Conservation (phyloP, 495 filamentous ascomycete species). For the Thermochaetoides thermophila region DNA sequence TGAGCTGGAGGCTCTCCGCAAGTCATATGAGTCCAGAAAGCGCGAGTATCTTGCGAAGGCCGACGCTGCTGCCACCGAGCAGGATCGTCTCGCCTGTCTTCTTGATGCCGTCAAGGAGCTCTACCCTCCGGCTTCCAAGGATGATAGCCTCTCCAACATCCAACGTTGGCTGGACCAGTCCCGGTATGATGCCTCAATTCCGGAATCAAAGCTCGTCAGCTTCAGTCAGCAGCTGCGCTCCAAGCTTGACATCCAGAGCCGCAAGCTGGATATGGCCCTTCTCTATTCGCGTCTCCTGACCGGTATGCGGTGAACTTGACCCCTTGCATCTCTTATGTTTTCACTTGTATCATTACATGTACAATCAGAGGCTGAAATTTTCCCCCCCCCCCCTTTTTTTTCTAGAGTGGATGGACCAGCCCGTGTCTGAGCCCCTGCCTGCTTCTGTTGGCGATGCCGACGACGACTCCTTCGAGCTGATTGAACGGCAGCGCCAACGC, state of each 20-base stretch:
- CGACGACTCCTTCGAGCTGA: conserved; percentile 19
- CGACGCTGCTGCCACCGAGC: conserved; percentile 13
- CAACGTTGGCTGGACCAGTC: conserved; percentile 26
- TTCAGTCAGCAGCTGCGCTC: conserved; percentile 29
- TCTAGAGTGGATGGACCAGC: conserved; percentile 41
- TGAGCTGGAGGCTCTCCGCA: conserved; percentile 45
- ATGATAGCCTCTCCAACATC: conserved; percentile 17
- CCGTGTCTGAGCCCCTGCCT: conserved; percentile 7
- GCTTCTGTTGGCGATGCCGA: conserved; percentile 10
- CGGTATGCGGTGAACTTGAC: conserved; percentile 6
- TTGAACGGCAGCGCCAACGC: conserved; percentile 31
- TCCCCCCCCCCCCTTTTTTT: too few relatives aligned
- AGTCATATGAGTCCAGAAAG: conserved; percentile 35
- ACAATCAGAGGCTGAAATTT: too few relatives aligned
- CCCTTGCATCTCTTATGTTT: too few relatives aligned
- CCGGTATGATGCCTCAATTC: conserved; percentile 22
- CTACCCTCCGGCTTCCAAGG: conserved; percentile 12
- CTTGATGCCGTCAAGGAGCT: conserved; percentile 26
- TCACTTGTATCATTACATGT: too few relatives aligned
- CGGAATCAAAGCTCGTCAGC: conserved; percentile 17
- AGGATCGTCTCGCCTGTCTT: conserved; percentile 23
- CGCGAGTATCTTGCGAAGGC: conserved; percentile 19
- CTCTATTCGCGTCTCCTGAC: conserved; percentile 48
- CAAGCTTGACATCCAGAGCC: conserved; percentile 30
- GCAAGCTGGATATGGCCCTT: conserved; percentile 42